These are phyloP conservation scores for Phaseolus lunatus DNA, from an alignment of 306 rosid genomes.

Conservation along the genomic window DNA sequence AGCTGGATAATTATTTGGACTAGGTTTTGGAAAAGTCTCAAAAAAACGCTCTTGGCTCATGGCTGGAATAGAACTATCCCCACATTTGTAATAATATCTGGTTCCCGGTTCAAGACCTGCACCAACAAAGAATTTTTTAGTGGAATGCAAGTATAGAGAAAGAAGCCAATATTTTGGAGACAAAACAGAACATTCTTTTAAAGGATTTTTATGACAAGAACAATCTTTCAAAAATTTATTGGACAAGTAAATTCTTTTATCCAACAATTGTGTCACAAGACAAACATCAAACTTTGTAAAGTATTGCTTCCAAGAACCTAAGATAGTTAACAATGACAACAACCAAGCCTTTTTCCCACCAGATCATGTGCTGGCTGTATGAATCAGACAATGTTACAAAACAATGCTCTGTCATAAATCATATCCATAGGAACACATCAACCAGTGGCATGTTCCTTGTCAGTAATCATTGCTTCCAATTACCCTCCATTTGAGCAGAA, in stretches of 20 bases:
- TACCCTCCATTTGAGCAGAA: conserved; percentile 11
- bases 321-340: background rate
- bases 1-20: conserved; percentile 62
- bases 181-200: too few relatives aligned
- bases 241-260: background rate
- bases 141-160: too few relatives aligned
- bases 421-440: conserved; percentile 14
- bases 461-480: conserved; percentile 10
- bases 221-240: conserved; percentile 4
- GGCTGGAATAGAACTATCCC: conserved; percentile 79
- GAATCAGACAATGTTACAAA: too few relatives aligned
- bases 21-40: conserved; percentile 63
- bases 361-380: too few relatives aligned
- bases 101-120: conserved; percentile 81
- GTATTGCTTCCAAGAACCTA: background rate
- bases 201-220: background rate
- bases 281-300: conserved; percentile 27
- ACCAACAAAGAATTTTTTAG: conserved; percentile 53
- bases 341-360: background rate
- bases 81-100: conserved; percentile 81
- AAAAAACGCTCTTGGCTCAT: conserved; percentile 79
- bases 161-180: too few relatives aligned
- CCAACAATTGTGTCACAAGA: conserved; percentile 10
- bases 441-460: background rate
- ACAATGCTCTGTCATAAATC: background rate